phyloP scores from a whole-genome alignment of 495 filamentous ascomycete species.

The Parachaetomium inaequale region DNA sequence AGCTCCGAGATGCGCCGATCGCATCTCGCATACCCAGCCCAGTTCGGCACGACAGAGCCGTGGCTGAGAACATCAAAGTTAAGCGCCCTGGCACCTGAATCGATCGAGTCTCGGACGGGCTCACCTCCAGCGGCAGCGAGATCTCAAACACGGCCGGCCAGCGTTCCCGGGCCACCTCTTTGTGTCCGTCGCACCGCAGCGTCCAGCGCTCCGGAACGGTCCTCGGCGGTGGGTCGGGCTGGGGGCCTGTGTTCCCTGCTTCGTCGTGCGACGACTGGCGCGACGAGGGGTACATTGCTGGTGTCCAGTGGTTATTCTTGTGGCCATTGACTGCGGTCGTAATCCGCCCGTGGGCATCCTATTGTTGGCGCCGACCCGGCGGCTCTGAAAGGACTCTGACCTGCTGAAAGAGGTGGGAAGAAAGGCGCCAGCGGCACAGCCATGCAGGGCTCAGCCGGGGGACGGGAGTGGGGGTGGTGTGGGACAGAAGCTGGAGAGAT shows the following conservation, averaged over 20 bases:
- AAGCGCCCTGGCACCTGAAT: neutral
- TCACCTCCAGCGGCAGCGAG: neutral
- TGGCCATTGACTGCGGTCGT: neutral
- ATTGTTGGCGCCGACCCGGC: neutral
- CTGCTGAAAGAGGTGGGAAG: neutral
- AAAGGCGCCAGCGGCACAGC: conserved; percentile 3
- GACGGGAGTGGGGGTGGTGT: conserved; percentile 3
- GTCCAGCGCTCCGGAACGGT: neutral
- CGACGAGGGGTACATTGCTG: neutral
- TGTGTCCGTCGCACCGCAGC: neutral
- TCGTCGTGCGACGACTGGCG: neutral
- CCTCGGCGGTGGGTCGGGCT: neutral
- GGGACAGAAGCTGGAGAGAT: neutral
- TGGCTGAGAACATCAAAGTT: neutral
- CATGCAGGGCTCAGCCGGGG: conserved; percentile 7
- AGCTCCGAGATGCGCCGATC: neutral
- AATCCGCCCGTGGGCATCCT: neutral
- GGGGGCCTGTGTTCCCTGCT: too few relatives aligned
- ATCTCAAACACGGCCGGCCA: neutral
- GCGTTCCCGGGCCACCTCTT: neutral
- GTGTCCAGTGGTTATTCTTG: too few relatives aligned
- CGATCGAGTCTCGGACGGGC: neutral
- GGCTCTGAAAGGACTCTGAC: too few relatives aligned
- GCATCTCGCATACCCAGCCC: neutral
- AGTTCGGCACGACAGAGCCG: neutral